A percentile compares a stretch with the other conserved stretches of the same genome.
Conservation (phyloP, 352 stramenopile species). For the Phytophthora lateralis region DNA sequence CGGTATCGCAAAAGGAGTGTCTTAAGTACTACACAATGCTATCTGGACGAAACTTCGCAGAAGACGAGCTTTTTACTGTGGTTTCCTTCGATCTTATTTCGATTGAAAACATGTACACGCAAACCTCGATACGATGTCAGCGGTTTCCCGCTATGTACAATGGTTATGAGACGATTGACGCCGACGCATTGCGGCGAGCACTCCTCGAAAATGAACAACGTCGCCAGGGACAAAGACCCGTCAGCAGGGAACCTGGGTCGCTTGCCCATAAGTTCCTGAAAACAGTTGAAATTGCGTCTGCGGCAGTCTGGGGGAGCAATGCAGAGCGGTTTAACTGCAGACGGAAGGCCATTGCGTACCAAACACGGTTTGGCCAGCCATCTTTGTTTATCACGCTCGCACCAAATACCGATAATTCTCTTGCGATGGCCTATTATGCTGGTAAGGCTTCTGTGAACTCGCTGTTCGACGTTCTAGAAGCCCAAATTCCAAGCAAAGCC, state of each 20-base stretch:
- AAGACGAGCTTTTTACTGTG: neutral
- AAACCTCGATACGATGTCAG: neutral
- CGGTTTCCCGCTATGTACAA: constrained; percentile 2
- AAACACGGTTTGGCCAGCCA: neutral
- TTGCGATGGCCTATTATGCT: constrained; percentile 13
- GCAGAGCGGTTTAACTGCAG: neutral
- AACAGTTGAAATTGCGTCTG: neutral
- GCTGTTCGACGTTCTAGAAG: constrained; percentile 5
- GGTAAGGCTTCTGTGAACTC: constrained; percentile 2
- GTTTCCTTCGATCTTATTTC: too few species aligned
- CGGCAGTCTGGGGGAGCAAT: neutral
- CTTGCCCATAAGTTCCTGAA: neutral
- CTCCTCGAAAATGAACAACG: constrained; percentile 12
- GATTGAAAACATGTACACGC: too few species aligned
- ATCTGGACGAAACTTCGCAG: neutral
- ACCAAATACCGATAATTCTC: constrained; percentile 2
- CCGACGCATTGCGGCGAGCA: neutral
- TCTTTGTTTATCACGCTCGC: neutral
- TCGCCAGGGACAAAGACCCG: neutral
- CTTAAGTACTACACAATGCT: too few species aligned
- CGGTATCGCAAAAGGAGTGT: too few species aligned
- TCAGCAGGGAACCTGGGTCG: neutral
- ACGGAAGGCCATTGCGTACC: neutral
- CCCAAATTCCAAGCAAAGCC: neutral
- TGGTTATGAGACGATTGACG: neutral